phyloP scores from a whole-genome alignment of 2,329 filamentous ascomycete species.

The Dactylella cylindrospora region DNA sequence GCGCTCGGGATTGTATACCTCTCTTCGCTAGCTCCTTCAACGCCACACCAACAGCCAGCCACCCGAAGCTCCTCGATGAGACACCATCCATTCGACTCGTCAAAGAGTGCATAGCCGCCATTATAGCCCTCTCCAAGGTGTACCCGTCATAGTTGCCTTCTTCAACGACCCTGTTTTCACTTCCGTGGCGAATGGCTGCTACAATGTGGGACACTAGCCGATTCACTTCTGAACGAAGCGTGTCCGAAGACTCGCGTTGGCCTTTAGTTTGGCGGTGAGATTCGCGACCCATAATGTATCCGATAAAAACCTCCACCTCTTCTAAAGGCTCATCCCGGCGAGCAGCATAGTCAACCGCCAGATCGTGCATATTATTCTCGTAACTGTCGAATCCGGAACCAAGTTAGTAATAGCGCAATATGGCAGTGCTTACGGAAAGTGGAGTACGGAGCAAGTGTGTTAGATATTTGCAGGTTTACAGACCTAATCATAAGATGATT shows the following conservation, averaged over 20 bases:
- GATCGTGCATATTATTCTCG: conserved; percentile 57
- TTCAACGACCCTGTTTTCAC: conserved; percentile 47
- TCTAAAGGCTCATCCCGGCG: conserved; percentile 53
- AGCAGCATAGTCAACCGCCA: conserved; percentile 56
- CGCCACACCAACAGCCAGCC: conserved; percentile 58
- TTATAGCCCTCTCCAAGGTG: conserved; percentile 57
- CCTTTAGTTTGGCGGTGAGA: conserved; percentile 52
- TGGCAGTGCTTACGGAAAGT: too few species aligned
- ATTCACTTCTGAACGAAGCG: conserved; percentile 55
- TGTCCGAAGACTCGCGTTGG: conserved; percentile 54
- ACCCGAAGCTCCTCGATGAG: conserved; percentile 57
- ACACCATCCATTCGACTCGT: conserved; percentile 48
- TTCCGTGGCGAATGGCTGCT: conserved; percentile 55
- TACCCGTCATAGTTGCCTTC: conserved; percentile 50
- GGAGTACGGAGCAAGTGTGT: background rate
- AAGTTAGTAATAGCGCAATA: too few species aligned
- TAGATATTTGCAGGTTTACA: background rate
- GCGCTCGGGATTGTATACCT: too few species aligned
- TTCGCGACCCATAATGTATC: conserved; percentile 58
- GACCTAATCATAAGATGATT: conserved; percentile 13
- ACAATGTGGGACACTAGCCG: conserved; percentile 53
- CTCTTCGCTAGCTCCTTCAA: conserved; percentile 56
- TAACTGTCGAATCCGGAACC: conserved; percentile 56
- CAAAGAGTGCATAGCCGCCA: conserved; percentile 49
- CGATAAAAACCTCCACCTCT: conserved; percentile 62